These are phyloP conservation scores for Beauveria caledonica DNA, from an alignment of 2,329 filamentous ascomycete species.

Conservation along the genomic window DNA sequence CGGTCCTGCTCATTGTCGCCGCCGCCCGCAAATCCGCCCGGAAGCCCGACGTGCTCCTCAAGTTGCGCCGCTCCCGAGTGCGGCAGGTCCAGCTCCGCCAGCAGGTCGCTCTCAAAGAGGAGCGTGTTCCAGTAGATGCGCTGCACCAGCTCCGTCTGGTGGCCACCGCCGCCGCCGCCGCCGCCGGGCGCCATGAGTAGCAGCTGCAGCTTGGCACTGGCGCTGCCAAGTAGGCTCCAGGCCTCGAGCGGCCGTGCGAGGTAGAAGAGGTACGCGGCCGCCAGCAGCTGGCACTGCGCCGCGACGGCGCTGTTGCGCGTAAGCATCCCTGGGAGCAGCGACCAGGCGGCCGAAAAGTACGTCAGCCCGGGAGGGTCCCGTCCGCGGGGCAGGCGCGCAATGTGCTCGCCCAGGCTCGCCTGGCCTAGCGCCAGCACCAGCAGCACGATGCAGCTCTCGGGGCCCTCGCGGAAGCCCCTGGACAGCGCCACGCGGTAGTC, in stretches of 20 bases:
- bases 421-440: conserved; percentile 71
- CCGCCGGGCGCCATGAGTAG: conserved; percentile 61
- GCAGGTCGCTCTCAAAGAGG: conserved; percentile 70
- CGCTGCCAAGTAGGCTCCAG: conserved; percentile 72
- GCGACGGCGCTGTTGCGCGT: conserved; percentile 70
- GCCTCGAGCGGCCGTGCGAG: conserved; percentile 74
- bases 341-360: conserved; percentile 77
- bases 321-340: conserved; percentile 68
- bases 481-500: conserved; percentile 70
- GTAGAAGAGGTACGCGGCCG: conserved; percentile 76
- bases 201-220: conserved; percentile 73
- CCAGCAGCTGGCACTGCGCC: conserved; percentile 72
- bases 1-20: conserved; percentile 35
- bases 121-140: conserved; percentile 79
- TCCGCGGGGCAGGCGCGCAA: conserved; percentile 53
- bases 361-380: conserved; percentile 63
- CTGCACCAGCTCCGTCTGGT: conserved; percentile 65
- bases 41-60: conserved; percentile 71
- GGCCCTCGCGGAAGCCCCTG: conserved; percentile 67
- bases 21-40: conserved; percentile 69
- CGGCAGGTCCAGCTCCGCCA: conserved; percentile 72
- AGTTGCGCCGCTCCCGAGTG: conserved; percentile 78
- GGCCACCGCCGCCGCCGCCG: conserved; percentile 60
- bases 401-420: conserved; percentile 67
- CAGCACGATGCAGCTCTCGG: conserved; percentile 75